phyloP scores from a whole-genome alignment of 371 early-diverging fungal genomes.

The Batkoa obscura region DNA sequence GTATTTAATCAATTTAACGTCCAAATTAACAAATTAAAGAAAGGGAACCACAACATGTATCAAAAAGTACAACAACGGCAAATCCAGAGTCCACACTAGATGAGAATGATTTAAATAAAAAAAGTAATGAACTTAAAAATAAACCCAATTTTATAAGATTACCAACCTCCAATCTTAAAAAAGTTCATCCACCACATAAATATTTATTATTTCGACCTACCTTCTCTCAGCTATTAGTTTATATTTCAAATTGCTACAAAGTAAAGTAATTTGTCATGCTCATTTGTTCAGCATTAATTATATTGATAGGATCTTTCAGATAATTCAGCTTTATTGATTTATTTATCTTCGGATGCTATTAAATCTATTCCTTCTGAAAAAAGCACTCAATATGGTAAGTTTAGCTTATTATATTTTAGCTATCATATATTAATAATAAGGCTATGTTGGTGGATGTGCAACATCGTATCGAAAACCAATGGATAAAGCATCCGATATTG shows the following conservation, averaged over 20 bases:
- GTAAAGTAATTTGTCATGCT: conserved; percentile 12
- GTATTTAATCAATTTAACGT: too few relatives aligned
- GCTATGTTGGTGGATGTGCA: conserved; percentile 52
- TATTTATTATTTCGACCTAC: conserved; percentile 77
- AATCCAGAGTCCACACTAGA: too few relatives aligned
- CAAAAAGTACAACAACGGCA: too few relatives aligned
- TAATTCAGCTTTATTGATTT: conserved; percentile 63
- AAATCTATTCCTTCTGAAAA: conserved; percentile 12
- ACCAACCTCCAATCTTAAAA: too few relatives aligned
- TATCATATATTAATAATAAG: conserved; percentile 15
- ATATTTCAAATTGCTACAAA: conserved; percentile 77
- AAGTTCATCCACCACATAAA: conserved; percentile 40
- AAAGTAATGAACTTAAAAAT: background rate
- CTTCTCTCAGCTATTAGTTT: conserved; percentile 65
- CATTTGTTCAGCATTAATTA: background rate
- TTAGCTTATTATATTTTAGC: background rate
- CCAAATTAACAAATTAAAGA: too few relatives aligned
- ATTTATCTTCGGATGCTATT: conserved; percentile 75
- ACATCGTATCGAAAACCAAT: conserved; percentile 20
- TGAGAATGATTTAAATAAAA: too few relatives aligned
- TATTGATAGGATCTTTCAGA: conserved; percentile 48
- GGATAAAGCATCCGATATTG: conserved; percentile 28
- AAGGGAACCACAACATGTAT: too few relatives aligned
- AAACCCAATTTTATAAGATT: conserved; percentile 10
- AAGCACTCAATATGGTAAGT: background rate